phyloP scores from a whole-genome alignment of 495 filamentous ascomycete species.

The Penicillium robsamsonii region DNA sequence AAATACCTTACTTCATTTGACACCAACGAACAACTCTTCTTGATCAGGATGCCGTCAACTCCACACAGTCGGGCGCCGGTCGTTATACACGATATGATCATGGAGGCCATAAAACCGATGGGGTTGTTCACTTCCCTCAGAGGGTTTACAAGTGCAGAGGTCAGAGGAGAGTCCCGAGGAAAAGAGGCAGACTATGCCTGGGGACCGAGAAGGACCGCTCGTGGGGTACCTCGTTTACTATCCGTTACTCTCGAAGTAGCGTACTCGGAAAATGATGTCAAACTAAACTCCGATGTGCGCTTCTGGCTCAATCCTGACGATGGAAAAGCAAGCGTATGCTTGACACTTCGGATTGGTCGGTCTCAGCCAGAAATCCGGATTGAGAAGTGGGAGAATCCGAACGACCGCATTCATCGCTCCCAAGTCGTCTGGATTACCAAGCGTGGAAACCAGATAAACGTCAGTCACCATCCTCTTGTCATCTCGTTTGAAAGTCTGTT shows the following conservation, averaged over 20 bases:
- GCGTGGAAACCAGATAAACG: background rate
- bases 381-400: constrained; percentile 7
- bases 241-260: background rate
- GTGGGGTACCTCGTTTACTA: background rate
- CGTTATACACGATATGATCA: background rate
- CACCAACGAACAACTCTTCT: constrained; percentile 9
- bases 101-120: background rate
- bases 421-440: constrained; percentile 1
- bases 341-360: constrained; percentile 3
- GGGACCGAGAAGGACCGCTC: constrained; percentile 1
- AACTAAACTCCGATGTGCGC: constrained; percentile 8
- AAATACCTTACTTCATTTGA: constrained; percentile 1
- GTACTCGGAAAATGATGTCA: background rate
- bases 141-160: background rate
- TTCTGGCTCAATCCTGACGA: constrained; percentile 10
- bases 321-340: constrained; percentile 5
- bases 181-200: constrained; percentile 4
- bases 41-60: constrained; percentile 2
- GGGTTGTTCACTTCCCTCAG: background rate
- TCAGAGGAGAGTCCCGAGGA: background rate
- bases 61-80: background rate
- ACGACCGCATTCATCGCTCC: constrained; percentile 6
- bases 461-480: background rate
- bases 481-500: constrained; percentile 13
- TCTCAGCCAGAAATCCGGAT: constrained; percentile 9